These are phyloP conservation scores for Lojkania enalia DNA, from an alignment of 2,329 filamentous ascomycete genomes.

Conservation along the genomic window DNA sequence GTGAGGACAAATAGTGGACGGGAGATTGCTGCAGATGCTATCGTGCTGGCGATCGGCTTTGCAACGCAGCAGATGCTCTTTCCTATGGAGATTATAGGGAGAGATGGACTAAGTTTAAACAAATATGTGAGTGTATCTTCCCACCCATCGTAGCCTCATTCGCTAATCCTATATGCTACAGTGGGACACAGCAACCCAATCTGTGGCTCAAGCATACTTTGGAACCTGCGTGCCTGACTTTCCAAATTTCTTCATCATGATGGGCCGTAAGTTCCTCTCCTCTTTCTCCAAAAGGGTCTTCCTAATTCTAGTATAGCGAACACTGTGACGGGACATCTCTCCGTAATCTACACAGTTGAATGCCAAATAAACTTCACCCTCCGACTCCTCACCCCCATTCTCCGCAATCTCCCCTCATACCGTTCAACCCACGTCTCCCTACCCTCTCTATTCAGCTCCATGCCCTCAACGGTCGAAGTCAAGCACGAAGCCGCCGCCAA, in stretches of 20 bases:
- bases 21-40: constrained; percentile 49
- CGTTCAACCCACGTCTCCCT: constrained; percentile 26
- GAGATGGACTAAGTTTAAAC: constrained; percentile 45
- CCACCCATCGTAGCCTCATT: background rate
- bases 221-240: constrained; percentile 55
- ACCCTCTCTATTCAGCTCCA: constrained; percentile 22
- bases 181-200: constrained; percentile 45
- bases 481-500: constrained; percentile 38
- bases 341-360: constrained; percentile 56
- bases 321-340: constrained; percentile 54
- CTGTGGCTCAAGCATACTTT: constrained; percentile 51
- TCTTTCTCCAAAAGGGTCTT: too few species aligned
- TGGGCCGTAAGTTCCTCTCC: constrained; percentile 41
- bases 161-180: constrained; percentile 15
- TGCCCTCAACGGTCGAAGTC: constrained; percentile 42
- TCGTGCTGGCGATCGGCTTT: constrained; percentile 56
- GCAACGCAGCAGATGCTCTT: constrained; percentile 52
- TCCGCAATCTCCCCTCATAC: constrained; percentile 36
- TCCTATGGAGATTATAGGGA: constrained; percentile 53
- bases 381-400: constrained; percentile 48
- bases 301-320: constrained; percentile 35
- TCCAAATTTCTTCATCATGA: constrained; percentile 53
- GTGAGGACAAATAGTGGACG: constrained; percentile 46
- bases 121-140: constrained; percentile 37
- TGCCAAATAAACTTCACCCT: constrained; percentile 57